phyloP scores from a whole-genome alignment of 768 basidiomycete genomes.

The Myochromella boudieri region DNA sequence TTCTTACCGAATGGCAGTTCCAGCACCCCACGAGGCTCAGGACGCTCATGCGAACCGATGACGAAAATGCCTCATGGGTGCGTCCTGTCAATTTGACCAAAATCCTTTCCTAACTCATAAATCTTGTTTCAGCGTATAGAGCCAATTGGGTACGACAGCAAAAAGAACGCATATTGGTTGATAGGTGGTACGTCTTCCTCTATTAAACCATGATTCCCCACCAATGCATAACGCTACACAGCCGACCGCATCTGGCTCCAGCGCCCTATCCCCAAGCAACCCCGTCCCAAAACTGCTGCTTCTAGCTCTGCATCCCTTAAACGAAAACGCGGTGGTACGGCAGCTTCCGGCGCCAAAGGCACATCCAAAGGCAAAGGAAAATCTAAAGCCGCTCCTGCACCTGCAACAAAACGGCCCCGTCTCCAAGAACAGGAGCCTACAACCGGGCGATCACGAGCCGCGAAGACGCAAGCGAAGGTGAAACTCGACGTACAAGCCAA shows the following conservation, averaged over 20 bases:
- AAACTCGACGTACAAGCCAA: slow-evolving; percentile 69
- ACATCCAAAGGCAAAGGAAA: slow-evolving; percentile 14
- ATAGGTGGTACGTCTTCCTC: slow-evolving; percentile 63
- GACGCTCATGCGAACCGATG: slow-evolving; percentile 74
- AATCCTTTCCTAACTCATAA: slow-evolving; percentile 5
- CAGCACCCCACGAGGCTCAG: slow-evolving; percentile 72
- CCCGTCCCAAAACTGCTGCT: slow-evolving; percentile 39
- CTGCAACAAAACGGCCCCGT: slow-evolving; percentile 22
- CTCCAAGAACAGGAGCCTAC: slow-evolving; percentile 12
- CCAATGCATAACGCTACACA: slow-evolving; percentile 25
- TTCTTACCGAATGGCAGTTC: slow-evolving; percentile 85
- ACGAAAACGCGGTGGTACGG: slow-evolving; percentile 32
- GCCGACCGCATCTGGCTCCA: slow-evolving; percentile 88
- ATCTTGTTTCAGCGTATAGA: slow-evolving; percentile 63
- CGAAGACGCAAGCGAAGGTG: slow-evolving; percentile 70
- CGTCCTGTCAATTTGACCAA: slow-evolving; percentile 23
- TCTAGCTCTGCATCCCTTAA: slow-evolving; percentile 31
- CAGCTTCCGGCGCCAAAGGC: slow-evolving; percentile 9
- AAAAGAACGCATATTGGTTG: slow-evolving; percentile 80
- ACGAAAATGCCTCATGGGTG: slow-evolving; percentile 79
- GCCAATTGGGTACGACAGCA: slow-evolving; percentile 81
- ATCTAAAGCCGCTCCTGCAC: slow-evolving; percentile 3
- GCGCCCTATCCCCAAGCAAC: slow-evolving; percentile 41
- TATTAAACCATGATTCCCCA: not conserved
- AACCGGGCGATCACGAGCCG: slow-evolving; percentile 54